Base-by-base conservation (phyloP, 371 early-diverging fungal genomes). In the Lichtheimia ornata region DNA sequence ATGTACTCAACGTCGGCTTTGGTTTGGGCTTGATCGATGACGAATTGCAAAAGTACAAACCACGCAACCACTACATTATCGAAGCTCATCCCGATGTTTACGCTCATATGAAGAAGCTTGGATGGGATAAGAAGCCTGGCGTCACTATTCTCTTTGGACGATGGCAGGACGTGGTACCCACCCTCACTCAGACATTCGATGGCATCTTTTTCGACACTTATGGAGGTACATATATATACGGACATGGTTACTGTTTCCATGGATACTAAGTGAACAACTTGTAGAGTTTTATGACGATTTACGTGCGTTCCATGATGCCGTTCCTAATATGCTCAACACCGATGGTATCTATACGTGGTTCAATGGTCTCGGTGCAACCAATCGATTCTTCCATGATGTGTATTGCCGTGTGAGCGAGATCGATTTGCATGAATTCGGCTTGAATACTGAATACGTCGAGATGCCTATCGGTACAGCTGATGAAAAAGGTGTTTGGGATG, bases 71-170 rank as follows among this genome's bases (percentile, higher is more conserved):
- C 65, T 91, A 90, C 15, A 97, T 98, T 65, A 94, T 97, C 51
- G 98, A 98, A 74, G 98, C 98, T 2, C 98, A 98, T 67, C 96
- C 97, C 18, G 96, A 96, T 71, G 98, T 98, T 12, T 94, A 93
- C 72, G 86, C 83, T 22, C 85, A 92, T 52, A 97, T 97, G 96
- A 53, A 89, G 56, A 73, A 77, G 22, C 74, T 87, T 17, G 95
- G 94, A 2, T 95, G 95, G 96, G 88, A 89, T 69, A 86, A 89
- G 60, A 91, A 90, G 51, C 86, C 86, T 5, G 89, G 88, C 44
- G 97, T 95, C 41, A 85, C 84, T 52, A 91, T 97, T 52, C 63
- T 93, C 60, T 93, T 92, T 87, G 97, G 96, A 9, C 78, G 93
- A 42, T 97, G 97, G 97, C 97, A 97, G 74, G 97, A 97, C 71